Evolutionary conservation across 1,284 basidiomycete species (phyloP), one percentile per base, ranked within the genome.

Genomic region (Cerioporus squamosus): DNA sequence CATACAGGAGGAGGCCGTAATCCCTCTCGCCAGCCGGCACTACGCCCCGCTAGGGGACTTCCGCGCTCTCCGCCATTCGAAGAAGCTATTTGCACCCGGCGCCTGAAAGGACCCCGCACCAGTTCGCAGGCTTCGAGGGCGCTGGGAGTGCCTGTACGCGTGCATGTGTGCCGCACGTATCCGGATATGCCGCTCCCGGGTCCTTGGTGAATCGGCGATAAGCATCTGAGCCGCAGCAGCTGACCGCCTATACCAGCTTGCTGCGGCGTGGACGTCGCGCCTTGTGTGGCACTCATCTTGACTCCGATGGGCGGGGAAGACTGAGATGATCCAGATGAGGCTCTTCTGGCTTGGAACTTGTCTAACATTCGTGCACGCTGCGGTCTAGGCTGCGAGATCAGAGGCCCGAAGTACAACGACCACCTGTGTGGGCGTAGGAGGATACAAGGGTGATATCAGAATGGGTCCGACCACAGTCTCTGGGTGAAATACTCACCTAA

Each of bases 121-220:
- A 45, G 51, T 55, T 51, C 46, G 43, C 14, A 23, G 26, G 38
- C 51, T 56, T 53, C 48, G 14, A 9, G 31, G 36, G 54, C 56
- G 56, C 44, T 36, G n/a, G 22, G 47, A 39, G 59, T 61, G 51
- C 56, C 57, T 60, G 56, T 54, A 15, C 62, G 53, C 58, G 44
- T 57, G 61, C 9, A 15, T 20, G 40, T 44, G 31, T 44, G 42
- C 31, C 29, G 39, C 42, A 20, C 42, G 38, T 24, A n/a, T 42
- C n/a, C 40, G n/a, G n/a, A 15, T 22, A 42, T n/a, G 40, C n/a
- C n/a, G 20, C n/a, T 18, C 20, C 40, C 17, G 33, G 33, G 9
- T 15, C 3, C 3, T 52, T 52, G 48, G 53, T 45, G 58, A 59
- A 61, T 59, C 59, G 62, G 59, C 56, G 62, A 63, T 63, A 60